Base-by-base conservation (phyloP, 2,329 filamentous ascomycete species). In the Paecilomyces sp. region DNA sequence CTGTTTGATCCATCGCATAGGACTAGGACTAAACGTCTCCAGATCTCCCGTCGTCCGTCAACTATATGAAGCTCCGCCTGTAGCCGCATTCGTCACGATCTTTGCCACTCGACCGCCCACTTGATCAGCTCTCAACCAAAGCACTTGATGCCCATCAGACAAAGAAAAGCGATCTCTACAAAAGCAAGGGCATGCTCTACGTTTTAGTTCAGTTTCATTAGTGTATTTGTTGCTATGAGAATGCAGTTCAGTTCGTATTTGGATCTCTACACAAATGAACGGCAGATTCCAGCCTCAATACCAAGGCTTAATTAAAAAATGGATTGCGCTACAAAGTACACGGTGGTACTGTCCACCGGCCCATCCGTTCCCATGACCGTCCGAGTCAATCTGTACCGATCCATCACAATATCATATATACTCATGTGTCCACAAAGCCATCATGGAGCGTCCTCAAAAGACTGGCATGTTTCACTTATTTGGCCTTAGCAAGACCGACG, bases 401-500 rank as follows among this genome's bases (percentile, higher is more conserved):
- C 41, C 28, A 28, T 53, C 28, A 30, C 51, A 30, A 53, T 30
- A 53, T 53, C 41, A 30, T 53, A 53, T 53, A 53, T 53, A 30
- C 28, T 53, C 51, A 30, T 53, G n/a, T n/a, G 51, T 53, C 51
- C 51, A 25, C 41, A 47, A 18, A 47, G 41, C 41, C 41, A 47
- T 47, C 41, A 47, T 18, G 41, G 41, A 30, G 13, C 24, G 11
- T 53, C 51, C 22, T 53, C 51, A 53, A 25, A 30, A 53, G 22
- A 24, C 9, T 28, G 28, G 51, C 22, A 53, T 28, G 24, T 25
- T 25, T 64, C 64, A 64, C 66, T 75, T 83, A 85, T 81, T 92
- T 94, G 67, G 93, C 84, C 80, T 89, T 88, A 71, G 93, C 94
- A 69, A 99, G 85, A 72, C 91, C 92, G 64, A 99, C 92, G 59